Base-by-base conservation (phyloP, 192 early-diverging fungal genomes). In the Lobosporangium transversale region DNA sequence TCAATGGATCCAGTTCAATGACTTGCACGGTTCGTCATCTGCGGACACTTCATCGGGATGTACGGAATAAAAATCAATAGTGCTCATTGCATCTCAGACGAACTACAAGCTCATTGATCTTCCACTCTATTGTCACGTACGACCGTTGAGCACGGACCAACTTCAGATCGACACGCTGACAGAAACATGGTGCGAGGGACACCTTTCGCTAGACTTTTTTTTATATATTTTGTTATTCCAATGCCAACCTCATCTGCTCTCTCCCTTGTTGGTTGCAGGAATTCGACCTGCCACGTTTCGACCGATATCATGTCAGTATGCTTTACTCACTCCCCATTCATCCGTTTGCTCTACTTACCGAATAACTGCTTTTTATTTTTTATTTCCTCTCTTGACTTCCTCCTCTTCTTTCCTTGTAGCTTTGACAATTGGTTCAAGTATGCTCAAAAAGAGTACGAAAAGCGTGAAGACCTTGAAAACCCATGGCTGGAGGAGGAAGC, bases 401-500 rank as follows among this genome's bases (percentile, higher is more conserved):
- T 15, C 17, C 57, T 37, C 17, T 48, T 21, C 14, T 43, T 36
- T 17, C 30, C 53, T 3, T 29, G 54, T 63, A 80, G 70, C 24
- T 65, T 70, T 29, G 69, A 66, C 37, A 71, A 55, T 31, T 73
- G 53, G 70, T 70, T 66, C 61, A 84, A 66, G 56, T 86, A 67
- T 43, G 79, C 52, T 23, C 81, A 68, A 6, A 66, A 80, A 31
- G 63, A 79, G 36, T 66, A 82, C 31, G 82, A 82, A 21, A 61
- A 67, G 5, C 73, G 78, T 31, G 79, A 80, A 36, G 59, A 67
- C 9, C 67, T 85, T 10, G 64, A 86, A 21, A 64, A 88, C 15
- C 79, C 86, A 29, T 82, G 84, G 57, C 62, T 85, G 63, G 88
- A 87, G 63, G 32, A 79, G 43, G 37, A 67, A 14, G 40, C 61